Conservation (phyloP, 805 yeast species). For the Suhomyces sp. region DNA sequence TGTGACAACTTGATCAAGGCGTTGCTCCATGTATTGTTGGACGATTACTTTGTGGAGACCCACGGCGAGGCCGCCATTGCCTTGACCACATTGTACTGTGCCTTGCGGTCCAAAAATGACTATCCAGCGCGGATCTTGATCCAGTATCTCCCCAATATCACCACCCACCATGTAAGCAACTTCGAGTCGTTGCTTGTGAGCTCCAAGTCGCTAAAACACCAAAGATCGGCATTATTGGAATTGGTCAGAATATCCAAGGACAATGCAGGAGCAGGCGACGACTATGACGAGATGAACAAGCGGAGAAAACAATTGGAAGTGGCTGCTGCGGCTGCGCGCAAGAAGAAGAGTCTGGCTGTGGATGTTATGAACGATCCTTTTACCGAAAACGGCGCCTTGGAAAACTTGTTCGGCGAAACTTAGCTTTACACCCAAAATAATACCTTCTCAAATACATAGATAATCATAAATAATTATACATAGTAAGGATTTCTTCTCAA, state of each 20-base stretch:
- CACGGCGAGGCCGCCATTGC: constrained; percentile 92
- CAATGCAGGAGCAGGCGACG: constrained; percentile 22
- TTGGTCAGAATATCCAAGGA: constrained; percentile 65
- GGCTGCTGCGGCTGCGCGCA: constrained; percentile 41
- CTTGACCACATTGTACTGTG: constrained; percentile 73
- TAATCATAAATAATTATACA: too few relatives aligned
- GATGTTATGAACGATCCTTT: constrained; percentile 73
- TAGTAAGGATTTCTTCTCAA: too few relatives aligned
- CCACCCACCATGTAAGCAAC: constrained; percentile 54
- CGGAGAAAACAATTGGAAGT: constrained; percentile 56
- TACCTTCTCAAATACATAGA: too few relatives aligned
- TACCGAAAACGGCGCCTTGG: constrained; percentile 65
- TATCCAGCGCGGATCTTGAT: constrained; percentile 63
- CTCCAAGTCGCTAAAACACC: constrained; percentile 72
- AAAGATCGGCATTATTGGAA: constrained; percentile 74
- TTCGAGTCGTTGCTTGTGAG: constrained; percentile 63
- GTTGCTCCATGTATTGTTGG: constrained; percentile 62
- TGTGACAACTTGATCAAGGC: constrained; percentile 68
- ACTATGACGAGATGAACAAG: constrained; percentile 44
- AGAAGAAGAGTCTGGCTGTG: constrained; percentile 39
- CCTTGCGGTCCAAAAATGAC: constrained; percentile 64
- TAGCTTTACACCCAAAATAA: neutral
- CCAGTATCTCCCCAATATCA: constrained; percentile 51
- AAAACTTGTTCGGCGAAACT: constrained; percentile 53
- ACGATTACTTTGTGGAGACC: constrained; percentile 78